A percentile compares a stretch with the other conserved stretches of the same genome.
Evolutionary conservation across 306 rosid species (phyloP).

Genomic region (Betula pendula): DNA sequence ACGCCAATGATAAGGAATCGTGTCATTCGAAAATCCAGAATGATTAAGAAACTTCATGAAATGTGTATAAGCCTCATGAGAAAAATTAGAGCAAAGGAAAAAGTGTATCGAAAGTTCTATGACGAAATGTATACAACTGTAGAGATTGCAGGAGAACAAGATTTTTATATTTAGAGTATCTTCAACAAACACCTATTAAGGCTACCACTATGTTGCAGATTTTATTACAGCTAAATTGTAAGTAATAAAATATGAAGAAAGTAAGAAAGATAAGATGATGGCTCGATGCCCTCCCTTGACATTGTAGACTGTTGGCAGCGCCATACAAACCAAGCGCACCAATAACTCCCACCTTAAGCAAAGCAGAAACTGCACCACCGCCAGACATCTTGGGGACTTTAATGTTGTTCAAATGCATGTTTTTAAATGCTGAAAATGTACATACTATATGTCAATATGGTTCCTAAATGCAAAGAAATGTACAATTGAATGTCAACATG

Average conservation of each 20-base stretch:
- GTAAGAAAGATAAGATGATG: constrained; percentile 27
- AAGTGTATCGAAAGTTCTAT: background rate
- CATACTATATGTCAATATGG: too few species aligned
- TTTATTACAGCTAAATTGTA: background rate
- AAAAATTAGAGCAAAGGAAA: background rate
- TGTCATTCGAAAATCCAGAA: too few species aligned
- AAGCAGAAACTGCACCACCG: constrained; percentile 57
- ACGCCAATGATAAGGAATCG: too few species aligned
- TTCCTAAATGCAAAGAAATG: too few species aligned
- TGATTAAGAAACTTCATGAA: too few species aligned
- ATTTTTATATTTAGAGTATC: too few species aligned
- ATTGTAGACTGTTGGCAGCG: constrained; percentile 74
- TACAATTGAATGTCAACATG: background rate
- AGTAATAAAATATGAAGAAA: background rate
- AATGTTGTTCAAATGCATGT: constrained; percentile 8
- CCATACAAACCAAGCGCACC: constrained; percentile 68
- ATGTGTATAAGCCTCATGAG: too few species aligned
- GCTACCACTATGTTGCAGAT: background rate
- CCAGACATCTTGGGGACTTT: constrained; percentile 46
- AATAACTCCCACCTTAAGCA: constrained; percentile 52
- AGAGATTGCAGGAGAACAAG: too few species aligned
- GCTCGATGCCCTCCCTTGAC: constrained; percentile 91
- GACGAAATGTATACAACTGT: background rate
- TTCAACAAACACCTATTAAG: background rate
- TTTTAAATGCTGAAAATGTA: constrained; percentile 5